Base-by-base conservation (phyloP, 176 grass and related monocot genomes). In the Oryza brachyantha region DNA sequence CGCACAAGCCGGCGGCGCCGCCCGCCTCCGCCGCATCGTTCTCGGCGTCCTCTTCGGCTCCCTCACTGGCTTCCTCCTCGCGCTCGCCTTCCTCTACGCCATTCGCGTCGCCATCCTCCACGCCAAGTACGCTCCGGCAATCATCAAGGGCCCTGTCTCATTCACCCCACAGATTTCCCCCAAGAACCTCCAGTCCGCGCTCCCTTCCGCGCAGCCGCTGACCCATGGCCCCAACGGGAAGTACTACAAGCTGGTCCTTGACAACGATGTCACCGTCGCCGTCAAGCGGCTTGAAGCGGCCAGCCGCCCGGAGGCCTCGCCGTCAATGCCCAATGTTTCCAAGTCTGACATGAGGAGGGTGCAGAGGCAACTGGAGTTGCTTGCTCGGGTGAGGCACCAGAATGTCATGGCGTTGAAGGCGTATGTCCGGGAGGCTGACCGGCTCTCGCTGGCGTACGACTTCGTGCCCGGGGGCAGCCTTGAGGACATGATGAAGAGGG, bases 31-130 rank as follows among this genome's bases (percentile, higher is more conserved):
- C 79, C 90, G 92, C 57, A 87, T 99, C 57, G 76, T 86, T 10
- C 84, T 99, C n/a, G 96, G 96, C 61, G 81, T 94, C 35, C 74
- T 96, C 84, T 85, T 99, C 40, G 96, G 96, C 75, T 91, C 88
- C 2, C 46, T 99, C 81, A 68, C 88, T n/a, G 96, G 96, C 50
- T 93, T 96, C 68, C 48, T 91, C 66, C 86, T 91, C 5, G 68
- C 96, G 17, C 85, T 91, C 63, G 50, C 86, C 64, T 91, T 99
- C 86, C 92, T 99, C 43, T 93, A 86, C 80, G 74, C 87, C 54
- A 80, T 99, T 61, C 92, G 86, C 35, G 61, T 91, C 16, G 85
- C 85, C 38, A 83, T 99, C 83, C 67, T 99, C 14, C 93, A 87
- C 57, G 87, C 90, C 29, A 79, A 89, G 78, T 83, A 88, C 46